Evolutionary conservation across 1,139 yeast genomes (phyloP).

Genomic region (Protomyces inouyei): DNA sequence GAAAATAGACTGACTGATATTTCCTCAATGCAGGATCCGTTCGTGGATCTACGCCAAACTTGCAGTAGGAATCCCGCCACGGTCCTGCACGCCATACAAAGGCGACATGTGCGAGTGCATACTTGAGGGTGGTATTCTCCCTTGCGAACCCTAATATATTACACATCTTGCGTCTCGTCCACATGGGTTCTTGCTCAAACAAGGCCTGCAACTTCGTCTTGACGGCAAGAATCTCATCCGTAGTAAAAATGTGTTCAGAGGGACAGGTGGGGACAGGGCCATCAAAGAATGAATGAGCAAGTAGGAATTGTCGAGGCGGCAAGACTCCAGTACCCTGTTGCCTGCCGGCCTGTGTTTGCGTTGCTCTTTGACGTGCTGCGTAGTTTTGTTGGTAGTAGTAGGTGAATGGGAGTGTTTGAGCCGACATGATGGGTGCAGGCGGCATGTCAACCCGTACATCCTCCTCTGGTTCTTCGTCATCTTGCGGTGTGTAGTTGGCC

Average conservation of each 20-base stretch:
- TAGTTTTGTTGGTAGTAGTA: conserved; percentile 50
- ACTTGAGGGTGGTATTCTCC: conserved; percentile 49
- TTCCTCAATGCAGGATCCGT: conserved; percentile 51
- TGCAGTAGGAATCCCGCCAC: conserved; percentile 85
- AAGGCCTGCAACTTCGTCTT: conserved; percentile 51
- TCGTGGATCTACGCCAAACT: conserved; percentile 74
- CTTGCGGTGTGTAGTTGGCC: conserved; percentile 23
- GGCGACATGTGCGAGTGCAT: conserved; percentile 77
- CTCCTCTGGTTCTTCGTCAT: conserved; percentile 40
- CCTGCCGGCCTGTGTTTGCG: neutral
- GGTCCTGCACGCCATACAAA: conserved; percentile 85
- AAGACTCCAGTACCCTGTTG: neutral
- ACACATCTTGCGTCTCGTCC: conserved; percentile 76
- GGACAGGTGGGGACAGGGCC: conserved; percentile 44
- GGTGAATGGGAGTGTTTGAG: neutral
- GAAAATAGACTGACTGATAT: conserved; percentile 82
- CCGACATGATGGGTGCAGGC: conserved; percentile 80
- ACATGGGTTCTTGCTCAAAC: conserved; percentile 70
- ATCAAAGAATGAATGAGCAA: conserved; percentile 12
- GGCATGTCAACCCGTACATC: conserved; percentile 58
- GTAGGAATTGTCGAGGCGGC: neutral
- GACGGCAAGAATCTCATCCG: conserved; percentile 39
- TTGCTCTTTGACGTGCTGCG: conserved; percentile 38
- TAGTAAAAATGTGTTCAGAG: conserved; percentile 42
- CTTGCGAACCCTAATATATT: conserved; percentile 50